Evolutionary conservation across 805 yeast genomes (phyloP).

Genomic region (Sugiyamaella lignohabitans): DNA sequence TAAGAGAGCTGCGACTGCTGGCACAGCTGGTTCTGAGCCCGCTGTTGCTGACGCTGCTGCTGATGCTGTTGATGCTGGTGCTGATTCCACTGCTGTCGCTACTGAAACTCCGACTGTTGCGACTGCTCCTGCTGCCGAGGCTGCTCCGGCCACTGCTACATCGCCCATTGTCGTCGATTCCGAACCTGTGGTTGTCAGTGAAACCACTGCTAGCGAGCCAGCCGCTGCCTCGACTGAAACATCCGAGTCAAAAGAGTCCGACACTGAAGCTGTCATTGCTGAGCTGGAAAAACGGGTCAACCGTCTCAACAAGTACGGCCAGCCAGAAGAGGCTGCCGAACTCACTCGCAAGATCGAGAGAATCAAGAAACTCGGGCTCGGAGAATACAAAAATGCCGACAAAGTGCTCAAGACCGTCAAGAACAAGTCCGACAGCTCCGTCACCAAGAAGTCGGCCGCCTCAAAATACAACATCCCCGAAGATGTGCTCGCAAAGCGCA

Average conservation of each 20-base stretch:
- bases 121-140: neutral
- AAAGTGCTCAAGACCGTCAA: neutral
- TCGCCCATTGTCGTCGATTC: constrained; percentile 16
- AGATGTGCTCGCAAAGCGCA: constrained; percentile 21
- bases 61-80: neutral
- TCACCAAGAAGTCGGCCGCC: neutral
- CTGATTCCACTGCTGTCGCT: neutral
- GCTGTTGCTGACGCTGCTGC: constrained; percentile 4
- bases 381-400: neutral
- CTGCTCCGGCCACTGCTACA: constrained; percentile 14
- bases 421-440: neutral
- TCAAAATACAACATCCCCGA: constrained; percentile 10
- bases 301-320: constrained; percentile 75
- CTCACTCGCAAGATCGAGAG: constrained; percentile 60
- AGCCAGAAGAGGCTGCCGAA: constrained; percentile 38
- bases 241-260: constrained; percentile 19
- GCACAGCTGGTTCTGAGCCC: neutral
- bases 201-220: constrained; percentile 16
- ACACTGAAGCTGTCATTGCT: constrained; percentile 50
- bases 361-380: constrained; percentile 70
- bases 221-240: constrained; percentile 20
- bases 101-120: constrained; percentile 1
- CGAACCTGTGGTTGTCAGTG: constrained; percentile 10
- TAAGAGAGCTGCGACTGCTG: constrained; percentile 20
- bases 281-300: constrained; percentile 58